Conservation (phyloP, 2,329 filamentous ascomycete species). For the Fusarium poae region DNA sequence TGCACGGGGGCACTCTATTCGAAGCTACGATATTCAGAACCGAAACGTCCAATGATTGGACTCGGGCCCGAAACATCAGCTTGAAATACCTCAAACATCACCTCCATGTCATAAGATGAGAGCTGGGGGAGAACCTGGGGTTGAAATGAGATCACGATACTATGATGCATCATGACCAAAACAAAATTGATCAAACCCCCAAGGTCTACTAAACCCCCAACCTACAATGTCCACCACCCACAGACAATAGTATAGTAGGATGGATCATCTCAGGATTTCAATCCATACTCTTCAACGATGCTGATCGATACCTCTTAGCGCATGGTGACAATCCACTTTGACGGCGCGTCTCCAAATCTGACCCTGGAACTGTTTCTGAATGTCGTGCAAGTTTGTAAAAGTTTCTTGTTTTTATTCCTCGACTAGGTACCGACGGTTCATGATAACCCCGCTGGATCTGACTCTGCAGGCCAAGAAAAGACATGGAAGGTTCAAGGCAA, state of each 20-base stretch:
- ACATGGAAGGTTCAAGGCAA: neutral
- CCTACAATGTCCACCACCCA: neutral
- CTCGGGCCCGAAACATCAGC: constrained; percentile 20
- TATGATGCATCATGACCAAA: constrained; percentile 19
- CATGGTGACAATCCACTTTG: constrained; percentile 19
- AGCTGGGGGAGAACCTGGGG: constrained; percentile 29
- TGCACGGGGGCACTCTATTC: constrained; percentile 31
- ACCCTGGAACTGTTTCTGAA: constrained; percentile 17
- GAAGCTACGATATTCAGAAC: constrained; percentile 24
- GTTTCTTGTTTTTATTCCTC: constrained; percentile 28
- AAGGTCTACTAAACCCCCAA: constrained; percentile 19
- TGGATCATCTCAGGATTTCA: constrained; percentile 9
- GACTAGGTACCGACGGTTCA: neutral
- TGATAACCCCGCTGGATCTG: constrained; percentile 4
- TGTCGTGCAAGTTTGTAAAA: constrained; percentile 9
- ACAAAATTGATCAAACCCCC: constrained; percentile 11
- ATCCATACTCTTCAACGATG: constrained; percentile 10
- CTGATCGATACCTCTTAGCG: constrained; percentile 32
- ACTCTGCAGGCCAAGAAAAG: neutral
- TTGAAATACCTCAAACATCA: constrained; percentile 23
- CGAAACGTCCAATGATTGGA: constrained; percentile 22
- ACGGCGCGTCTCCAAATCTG: constrained; percentile 21
- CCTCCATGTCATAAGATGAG: constrained; percentile 8
- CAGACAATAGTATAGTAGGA: neutral
- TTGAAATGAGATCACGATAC: constrained; percentile 25